Conservation (phyloP, 495 filamentous ascomycete genomes). For the Penicillium goetzii region DNA sequence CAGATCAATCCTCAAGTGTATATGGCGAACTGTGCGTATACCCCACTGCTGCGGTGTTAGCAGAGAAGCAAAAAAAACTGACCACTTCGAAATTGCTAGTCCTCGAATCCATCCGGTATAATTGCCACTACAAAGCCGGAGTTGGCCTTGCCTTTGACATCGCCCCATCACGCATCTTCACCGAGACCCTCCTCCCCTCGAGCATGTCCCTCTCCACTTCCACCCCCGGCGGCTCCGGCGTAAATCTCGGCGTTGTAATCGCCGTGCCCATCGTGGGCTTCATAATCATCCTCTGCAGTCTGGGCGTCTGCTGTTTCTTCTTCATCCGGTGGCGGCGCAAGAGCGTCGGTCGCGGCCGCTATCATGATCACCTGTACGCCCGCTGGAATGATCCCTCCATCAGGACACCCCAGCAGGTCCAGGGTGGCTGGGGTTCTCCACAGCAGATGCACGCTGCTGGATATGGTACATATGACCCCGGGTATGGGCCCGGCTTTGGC, state of each 20-base stretch:
- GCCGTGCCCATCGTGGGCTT: slow-evolving; percentile 51
- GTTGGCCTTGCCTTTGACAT: slow-evolving; percentile 45
- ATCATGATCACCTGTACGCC: slow-evolving; percentile 30
- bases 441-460: slow-evolving; percentile 10
- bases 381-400: slow-evolving; percentile 37
- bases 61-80: slow-evolving; percentile 7
- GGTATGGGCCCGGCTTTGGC: slow-evolving; percentile 28
- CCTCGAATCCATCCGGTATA: slow-evolving; percentile 53
- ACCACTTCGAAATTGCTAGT: slow-evolving; percentile 34
- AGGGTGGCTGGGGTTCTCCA: slow-evolving; percentile 25
- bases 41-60: background rate
- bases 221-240: slow-evolving; percentile 23
- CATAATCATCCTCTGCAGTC: slow-evolving; percentile 35
- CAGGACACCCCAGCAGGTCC: slow-evolving; percentile 23
- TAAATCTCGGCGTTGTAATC: slow-evolving; percentile 50
- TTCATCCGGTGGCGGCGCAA: slow-evolving; percentile 45
- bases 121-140: slow-evolving; percentile 49
- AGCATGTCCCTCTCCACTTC: slow-evolving; percentile 35
- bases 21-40: slow-evolving; percentile 54
- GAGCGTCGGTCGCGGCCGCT: slow-evolving; percentile 28
- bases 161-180: slow-evolving; percentile 50
- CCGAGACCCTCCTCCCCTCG: slow-evolving; percentile 43
- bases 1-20: slow-evolving; percentile 40
- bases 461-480: slow-evolving; percentile 8
- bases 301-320: slow-evolving; percentile 41